Evolutionary conservation across 2,329 filamentous ascomycete genomes (phyloP).

Genomic region (Emergomyces orientalis): DNA sequence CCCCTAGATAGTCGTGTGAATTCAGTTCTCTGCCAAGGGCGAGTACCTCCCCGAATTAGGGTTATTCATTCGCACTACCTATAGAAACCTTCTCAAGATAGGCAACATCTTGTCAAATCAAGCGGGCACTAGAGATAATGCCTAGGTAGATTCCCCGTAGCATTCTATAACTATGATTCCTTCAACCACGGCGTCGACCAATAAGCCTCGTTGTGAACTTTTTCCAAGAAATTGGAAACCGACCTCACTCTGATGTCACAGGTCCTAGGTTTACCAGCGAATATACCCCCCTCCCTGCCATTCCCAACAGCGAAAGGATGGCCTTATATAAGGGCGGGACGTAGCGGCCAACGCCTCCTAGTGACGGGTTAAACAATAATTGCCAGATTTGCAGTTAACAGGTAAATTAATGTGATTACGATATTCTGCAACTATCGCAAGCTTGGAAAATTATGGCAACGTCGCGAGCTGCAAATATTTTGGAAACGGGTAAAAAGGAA

Average conservation of each 20-base stretch:
- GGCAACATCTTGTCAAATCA: not conserved
- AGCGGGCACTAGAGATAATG: not conserved
- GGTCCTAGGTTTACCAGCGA: not conserved
- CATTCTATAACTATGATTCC: not conserved
- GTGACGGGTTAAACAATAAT: not conserved
- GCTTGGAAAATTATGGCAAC: slow-evolving; percentile 40
- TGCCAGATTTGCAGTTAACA: not conserved
- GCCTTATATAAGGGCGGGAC: not conserved
- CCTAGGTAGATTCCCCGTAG: not conserved
- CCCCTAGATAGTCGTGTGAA: not conserved
- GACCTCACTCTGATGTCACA: slow-evolving; percentile 3
- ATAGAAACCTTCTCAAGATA: too few relatives aligned
- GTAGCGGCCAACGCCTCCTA: not conserved
- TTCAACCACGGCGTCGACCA: not conserved
- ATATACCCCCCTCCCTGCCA: too few relatives aligned
- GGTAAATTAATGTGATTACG: not conserved
- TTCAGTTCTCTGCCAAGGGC: not conserved
- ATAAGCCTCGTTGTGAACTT: not conserved
- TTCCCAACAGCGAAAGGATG: not conserved
- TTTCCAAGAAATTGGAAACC: not conserved
- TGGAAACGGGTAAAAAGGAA: slow-evolving; percentile 61
- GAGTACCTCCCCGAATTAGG: not conserved
- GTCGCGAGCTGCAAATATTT: slow-evolving; percentile 57
- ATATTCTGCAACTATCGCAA: not conserved
- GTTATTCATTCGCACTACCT: too few relatives aligned